Evolutionary conservation across 2,329 filamentous ascomycete species (phyloP).

Genomic region (Xylaria arbuscula): DNA sequence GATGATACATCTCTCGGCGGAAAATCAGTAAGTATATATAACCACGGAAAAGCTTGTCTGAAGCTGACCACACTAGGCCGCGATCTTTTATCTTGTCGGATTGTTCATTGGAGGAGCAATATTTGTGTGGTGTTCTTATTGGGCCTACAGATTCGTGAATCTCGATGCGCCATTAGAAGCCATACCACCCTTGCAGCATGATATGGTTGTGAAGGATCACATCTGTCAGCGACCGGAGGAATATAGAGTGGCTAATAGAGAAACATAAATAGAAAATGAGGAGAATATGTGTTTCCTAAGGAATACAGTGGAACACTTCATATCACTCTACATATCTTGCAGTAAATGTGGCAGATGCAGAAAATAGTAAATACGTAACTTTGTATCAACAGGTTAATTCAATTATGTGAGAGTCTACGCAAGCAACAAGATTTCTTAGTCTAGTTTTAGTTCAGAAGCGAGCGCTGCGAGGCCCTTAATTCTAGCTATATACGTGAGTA

Average conservation of each 20-base stretch:
- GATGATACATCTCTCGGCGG: slow-evolving; percentile 33
- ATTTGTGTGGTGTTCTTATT: slow-evolving; percentile 47
- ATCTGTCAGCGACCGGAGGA: too few species aligned
- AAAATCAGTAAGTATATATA: slow-evolving; percentile 37
- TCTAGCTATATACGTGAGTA: too few species aligned
- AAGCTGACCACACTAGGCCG: slow-evolving; percentile 32
- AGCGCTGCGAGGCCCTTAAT: too few species aligned
- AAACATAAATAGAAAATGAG: background rate
- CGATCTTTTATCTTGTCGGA: slow-evolving; percentile 41
- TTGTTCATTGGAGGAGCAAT: slow-evolving; percentile 36
- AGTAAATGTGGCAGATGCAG: too few species aligned
- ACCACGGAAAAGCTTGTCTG: too few species aligned
- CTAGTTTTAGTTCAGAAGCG: background rate
- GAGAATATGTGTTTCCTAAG: background rate
- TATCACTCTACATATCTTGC: too few species aligned
- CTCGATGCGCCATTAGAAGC: slow-evolving; percentile 6
- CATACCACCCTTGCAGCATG: background rate
- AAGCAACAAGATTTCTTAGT: background rate
- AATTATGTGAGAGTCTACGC: too few species aligned
- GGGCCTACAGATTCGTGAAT: slow-evolving; percentile 45
- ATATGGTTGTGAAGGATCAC: background rate
- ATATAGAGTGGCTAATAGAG: too few species aligned
- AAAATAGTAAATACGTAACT: too few species aligned
- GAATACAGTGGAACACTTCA: too few species aligned
- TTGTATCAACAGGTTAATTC: too few species aligned